Evolutionary conservation across 2,329 filamentous ascomycete species (phyloP).

Genomic region (Epichloe elymi): DNA sequence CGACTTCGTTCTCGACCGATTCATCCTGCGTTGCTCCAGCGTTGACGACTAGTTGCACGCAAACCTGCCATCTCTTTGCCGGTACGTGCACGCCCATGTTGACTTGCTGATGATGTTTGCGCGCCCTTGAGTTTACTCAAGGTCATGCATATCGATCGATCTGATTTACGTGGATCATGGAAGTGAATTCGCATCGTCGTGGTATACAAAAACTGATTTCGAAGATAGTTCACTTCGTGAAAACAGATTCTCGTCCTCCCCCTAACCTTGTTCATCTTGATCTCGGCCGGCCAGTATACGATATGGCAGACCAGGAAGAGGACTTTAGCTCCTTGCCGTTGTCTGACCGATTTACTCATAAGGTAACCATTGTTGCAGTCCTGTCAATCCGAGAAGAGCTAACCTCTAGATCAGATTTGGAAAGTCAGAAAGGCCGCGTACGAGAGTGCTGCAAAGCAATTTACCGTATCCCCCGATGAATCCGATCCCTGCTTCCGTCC

Average conservation of each 20-base stretch:
- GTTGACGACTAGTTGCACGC: not conserved
- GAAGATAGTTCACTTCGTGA: constrained; percentile 15
- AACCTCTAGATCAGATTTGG: constrained; percentile 51
- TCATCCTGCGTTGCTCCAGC: not conserved
- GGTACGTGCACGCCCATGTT: not conserved
- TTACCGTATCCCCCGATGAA: constrained; percentile 75
- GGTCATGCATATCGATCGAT: not conserved
- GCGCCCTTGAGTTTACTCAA: not conserved
- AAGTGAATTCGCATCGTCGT: constrained; percentile 10
- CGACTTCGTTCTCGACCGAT: constrained; percentile 1
- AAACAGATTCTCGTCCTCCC: constrained; percentile 1
- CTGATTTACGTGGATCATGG: constrained; percentile 10
- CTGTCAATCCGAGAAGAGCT: not conserved
- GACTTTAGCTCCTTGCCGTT: constrained; percentile 71
- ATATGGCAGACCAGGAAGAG: constrained; percentile 72
- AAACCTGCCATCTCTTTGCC: not conserved
- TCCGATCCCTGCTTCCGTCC: constrained; percentile 74
- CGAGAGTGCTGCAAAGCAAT: constrained; percentile 80
- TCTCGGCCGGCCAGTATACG: constrained; percentile 10
- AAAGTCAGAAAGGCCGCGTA: constrained; percentile 94
- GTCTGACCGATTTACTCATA: constrained; percentile 71
- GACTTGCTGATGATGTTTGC: not conserved
- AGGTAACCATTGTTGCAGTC: constrained; percentile 32
- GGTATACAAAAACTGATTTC: constrained; percentile 19
- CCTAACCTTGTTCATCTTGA: constrained; percentile 10